Evolutionary conservation across 2,329 filamentous ascomycete genomes (phyloP), one percentile per base, ranked within the genome.

Genomic region (Nothomitra cinnamomea): DNA sequence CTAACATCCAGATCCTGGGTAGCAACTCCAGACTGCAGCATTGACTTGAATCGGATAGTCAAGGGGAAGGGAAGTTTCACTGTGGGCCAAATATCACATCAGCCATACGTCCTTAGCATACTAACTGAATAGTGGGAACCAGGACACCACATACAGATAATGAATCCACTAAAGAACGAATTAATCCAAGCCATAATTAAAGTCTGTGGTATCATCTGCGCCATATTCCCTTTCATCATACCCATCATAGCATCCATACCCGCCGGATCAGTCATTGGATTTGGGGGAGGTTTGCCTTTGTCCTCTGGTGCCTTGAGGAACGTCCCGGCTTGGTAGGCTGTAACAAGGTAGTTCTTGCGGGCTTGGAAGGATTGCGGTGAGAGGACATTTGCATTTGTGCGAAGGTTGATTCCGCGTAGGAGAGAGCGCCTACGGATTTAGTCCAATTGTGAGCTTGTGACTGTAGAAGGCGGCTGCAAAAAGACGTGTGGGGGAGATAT

Each of bases 201-300:
- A 4, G 89, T 96, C 69, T 98, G 95, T 50, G 92, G 92, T 55
- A 98, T 87, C 73, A 98, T 96, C 92, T 96, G 98, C 59, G 92
- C 90, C 85, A 98, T 95, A 66, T 98, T 95, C 55, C 89, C 89
- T 78, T 98, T 98, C 87, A 98, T 94, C 87, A 95, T 95, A 60
- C 92, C 90, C 92, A 98, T 98, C 92, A 98, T 98, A 60, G 89
- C 90, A 65, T 98, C 94, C 92, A 98, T 98, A 55, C 87, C 87
- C 49, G 84, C 84, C 21, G 94, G 94, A 67, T 98, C 92, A 10
- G 84, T 86, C 79, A 98, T 88, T 2, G 92, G 92, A 69, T 96
- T 98, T 38, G 87, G 80, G 19, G 88, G 83, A 2, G 88, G 84
- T 70, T 95, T 86, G 52, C 89, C 89, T 64, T 85, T 82, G 63